Evolutionary conservation across 2,329 filamentous ascomycete genomes (phyloP), one percentile per base, ranked within the genome.

Genomic region (Fusarium concolor): DNA sequence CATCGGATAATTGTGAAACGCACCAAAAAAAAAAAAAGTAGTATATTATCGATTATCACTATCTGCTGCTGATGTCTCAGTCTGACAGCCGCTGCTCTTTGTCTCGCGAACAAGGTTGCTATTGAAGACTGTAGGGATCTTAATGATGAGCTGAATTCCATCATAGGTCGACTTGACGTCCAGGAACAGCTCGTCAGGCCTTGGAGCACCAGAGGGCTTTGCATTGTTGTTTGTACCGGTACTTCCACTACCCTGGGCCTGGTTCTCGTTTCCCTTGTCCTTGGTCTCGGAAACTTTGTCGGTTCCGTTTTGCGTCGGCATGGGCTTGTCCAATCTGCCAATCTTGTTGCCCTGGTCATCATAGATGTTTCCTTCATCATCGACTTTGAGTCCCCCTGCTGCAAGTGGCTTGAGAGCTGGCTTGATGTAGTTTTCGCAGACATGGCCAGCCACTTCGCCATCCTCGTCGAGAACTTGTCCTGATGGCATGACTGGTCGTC

Each of bases 371-470:
- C 87, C 87, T 62, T 85, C 81, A 24, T 81, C 80, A 76, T 89
- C 88, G 64, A 89, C 85, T 58, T 81, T 82, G 35, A 85, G 80
- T 9, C 86, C 86, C 3, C 81, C 78, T 68, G 85, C 83, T 68
- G 85, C 83, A 42, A 85, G 82, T 62, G 82, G 85, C 62, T 83
- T 79, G 38, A 86, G 79, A 68, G 85, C 83, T 7, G 86, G 85
- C 47, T 82, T 81, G 52, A 56, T 64, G 22, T 88, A 77, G 4
- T 80, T 78, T 65, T 89, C 88, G 22, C 85, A 86, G 71, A 93
- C 93, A 77, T 90, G 90, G 81, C 95, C 92, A 60, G 90, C 85
- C 26, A 95, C 89, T 62, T 95, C 91, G 26, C 92, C 92, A 65
- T 95, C 92, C 61, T 90, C 87, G 65, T 95, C 92, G 10, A 95